A percentile compares a stretch with the other conserved stretches of the same genome.
These are phyloP conservation scores for Aspergillus ochraceoroseus DNA, from an alignment of 2,329 filamentous ascomycete genomes.

Conservation along the genomic window DNA sequence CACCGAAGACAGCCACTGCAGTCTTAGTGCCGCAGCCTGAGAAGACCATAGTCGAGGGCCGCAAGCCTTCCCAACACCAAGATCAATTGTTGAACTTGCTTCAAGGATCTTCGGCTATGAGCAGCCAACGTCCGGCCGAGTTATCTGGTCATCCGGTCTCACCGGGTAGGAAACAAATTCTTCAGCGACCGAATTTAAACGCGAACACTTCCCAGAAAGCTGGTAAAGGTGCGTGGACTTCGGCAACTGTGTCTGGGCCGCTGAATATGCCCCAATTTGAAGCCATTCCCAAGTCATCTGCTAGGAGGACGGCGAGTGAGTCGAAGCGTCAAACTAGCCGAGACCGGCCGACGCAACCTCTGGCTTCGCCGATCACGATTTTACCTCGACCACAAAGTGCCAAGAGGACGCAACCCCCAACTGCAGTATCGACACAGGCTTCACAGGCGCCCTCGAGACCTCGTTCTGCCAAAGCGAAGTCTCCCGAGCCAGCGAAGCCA, in stretches of 20 bases:
- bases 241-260: slow-evolving; percentile 41
- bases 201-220: slow-evolving; percentile 17
- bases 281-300: slow-evolving; percentile 24
- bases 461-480: slow-evolving; percentile 22
- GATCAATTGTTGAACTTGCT: slow-evolving; percentile 36
- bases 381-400: slow-evolving; percentile 33
- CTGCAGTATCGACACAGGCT: slow-evolving; percentile 4
- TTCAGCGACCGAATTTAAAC: slow-evolving; percentile 28
- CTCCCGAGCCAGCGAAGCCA: slow-evolving; percentile 39
- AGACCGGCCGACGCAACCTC: slow-evolving; percentile 20
- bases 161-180: slow-evolving; percentile 31
- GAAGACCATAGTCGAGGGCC: slow-evolving; percentile 13
- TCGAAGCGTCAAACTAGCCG: slow-evolving; percentile 23
- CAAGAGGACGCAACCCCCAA: slow-evolving; percentile 26
- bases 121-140: slow-evolving; percentile 41
- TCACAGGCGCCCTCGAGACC: slow-evolving; percentile 16
- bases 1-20: slow-evolving; percentile 23
- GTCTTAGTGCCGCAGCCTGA: slow-evolving; percentile 18
- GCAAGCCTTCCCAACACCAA: slow-evolving; percentile 36
- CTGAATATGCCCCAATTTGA: slow-evolving; percentile 41
- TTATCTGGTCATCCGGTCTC: slow-evolving; percentile 44
- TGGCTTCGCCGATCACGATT: slow-evolving; percentile 38
- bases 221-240: slow-evolving; percentile 24
- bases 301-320: slow-evolving; percentile 25
- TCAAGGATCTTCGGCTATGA: slow-evolving; percentile 23